A percentile compares a stretch with the other conserved stretches of the same genome.
Evolutionary conservation across 768 basidiomycete genomes (phyloP).

Genomic region (Rhodotorula kratochvilovae): DNA sequence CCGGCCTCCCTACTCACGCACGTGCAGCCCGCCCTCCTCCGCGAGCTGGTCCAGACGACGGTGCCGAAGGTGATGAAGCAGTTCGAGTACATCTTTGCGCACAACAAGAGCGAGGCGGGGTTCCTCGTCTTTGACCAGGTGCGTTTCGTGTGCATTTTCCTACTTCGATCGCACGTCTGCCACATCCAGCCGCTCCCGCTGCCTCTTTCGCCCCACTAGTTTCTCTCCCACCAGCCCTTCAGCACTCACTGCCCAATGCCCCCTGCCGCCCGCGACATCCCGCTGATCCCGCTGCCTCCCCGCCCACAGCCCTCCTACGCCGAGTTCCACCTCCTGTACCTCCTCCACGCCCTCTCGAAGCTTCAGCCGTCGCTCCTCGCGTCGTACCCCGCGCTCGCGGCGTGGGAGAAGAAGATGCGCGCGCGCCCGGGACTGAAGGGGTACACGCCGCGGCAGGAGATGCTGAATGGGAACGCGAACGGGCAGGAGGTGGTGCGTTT

Average conservation of each 20-base stretch:
- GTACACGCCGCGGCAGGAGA: neutral
- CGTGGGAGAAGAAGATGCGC: slow-evolving; percentile 1
- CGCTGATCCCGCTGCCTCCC: neutral
- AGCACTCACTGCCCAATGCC: too few species aligned
- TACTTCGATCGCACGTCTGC: too few species aligned
- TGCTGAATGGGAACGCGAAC: neutral
- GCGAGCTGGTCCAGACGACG: neutral
- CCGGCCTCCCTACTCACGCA: too few species aligned
- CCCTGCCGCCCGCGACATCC: too few species aligned
- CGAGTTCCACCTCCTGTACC: slow-evolving; percentile 22
- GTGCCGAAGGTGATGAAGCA: slow-evolving; percentile 8
- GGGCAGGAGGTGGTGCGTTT: neutral
- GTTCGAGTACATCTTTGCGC: slow-evolving; percentile 12
- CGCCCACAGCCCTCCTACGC: slow-evolving; percentile 17
- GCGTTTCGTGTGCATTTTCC: too few species aligned
- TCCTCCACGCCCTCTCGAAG: neutral
- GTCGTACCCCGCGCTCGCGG: neutral
- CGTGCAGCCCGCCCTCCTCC: slow-evolving; percentile 8
- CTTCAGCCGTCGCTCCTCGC: slow-evolving; percentile 9
- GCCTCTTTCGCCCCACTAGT: too few species aligned
- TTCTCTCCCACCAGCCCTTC: too few species aligned
- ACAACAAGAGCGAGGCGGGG: neutral
- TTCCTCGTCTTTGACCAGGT: slow-evolving; percentile 13
- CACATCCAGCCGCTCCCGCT: too few species aligned
- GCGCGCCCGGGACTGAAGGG: neutral